Percentiles rank a stretch among this genome's conserved stretches.
These are phyloP conservation scores for Suillus paluster DNA, from an alignment of 768 basidiomycete genomes.

Conservation along the genomic window DNA sequence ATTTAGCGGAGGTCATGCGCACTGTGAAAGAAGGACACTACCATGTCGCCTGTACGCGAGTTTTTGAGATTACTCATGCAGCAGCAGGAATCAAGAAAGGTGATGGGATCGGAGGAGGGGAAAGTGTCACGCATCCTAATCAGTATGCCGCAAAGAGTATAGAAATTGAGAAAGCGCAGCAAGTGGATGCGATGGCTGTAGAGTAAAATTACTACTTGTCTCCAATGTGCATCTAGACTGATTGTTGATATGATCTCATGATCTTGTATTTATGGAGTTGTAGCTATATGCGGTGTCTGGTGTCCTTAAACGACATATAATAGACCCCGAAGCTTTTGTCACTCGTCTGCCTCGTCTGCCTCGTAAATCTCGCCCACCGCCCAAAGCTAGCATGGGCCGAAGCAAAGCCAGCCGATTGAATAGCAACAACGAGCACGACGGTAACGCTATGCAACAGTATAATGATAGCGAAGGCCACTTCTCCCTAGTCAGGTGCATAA, in stretches of 20 bases:
- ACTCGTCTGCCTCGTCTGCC: slow-evolving; percentile 1
- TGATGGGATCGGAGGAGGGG: slow-evolving; percentile 84
- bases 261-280: slow-evolving; percentile 14
- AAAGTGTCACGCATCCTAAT: slow-evolving; percentile 94
- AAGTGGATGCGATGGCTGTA: slow-evolving; percentile 50
- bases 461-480: slow-evolving; percentile 94
- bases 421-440: slow-evolving; percentile 16
- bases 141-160: slow-evolving; percentile 80
- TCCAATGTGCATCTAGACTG: no score
- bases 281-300: slow-evolving; percentile 16
- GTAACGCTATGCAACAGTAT: slow-evolving; percentile 73
- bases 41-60: slow-evolving; percentile 96
- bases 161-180: slow-evolving; percentile 56
- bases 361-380: background rate
- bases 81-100: slow-evolving; percentile 78
- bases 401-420: slow-evolving; percentile 34
- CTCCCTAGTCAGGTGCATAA: slow-evolving; percentile 85
- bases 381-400: slow-evolving; percentile 25
- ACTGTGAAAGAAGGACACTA: slow-evolving; percentile 82
- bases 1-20: slow-evolving; percentile 82
- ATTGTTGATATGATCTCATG: background rate
- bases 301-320: background rate
- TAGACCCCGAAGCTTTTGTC: slow-evolving; percentile 22
- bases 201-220: slow-evolving; percentile 24
- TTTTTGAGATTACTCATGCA: slow-evolving; percentile 92